Evolutionary conservation across 2,329 filamentous ascomycete species (phyloP).

Genomic region (Monilinia aucupariae): DNA sequence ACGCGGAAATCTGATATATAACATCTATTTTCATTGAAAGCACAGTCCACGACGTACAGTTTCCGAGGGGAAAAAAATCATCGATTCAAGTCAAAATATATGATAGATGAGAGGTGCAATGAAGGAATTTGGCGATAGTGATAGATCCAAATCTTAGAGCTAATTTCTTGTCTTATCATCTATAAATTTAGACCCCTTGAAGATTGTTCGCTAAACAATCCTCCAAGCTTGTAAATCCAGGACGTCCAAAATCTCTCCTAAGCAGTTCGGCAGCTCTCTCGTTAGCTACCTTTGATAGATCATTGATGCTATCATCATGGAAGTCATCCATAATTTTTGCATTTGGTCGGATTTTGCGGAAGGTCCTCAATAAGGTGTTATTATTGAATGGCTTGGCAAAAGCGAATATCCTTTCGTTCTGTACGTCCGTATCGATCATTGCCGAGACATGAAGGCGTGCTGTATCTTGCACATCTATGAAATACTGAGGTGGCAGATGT

Average conservation of each 20-base stretch:
- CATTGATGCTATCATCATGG: slow-evolving; percentile 22
- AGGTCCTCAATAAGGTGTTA: slow-evolving; percentile 22
- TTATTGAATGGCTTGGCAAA: slow-evolving; percentile 28
- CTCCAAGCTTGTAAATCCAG: slow-evolving; percentile 12
- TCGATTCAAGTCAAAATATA: neutral
- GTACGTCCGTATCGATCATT: slow-evolving; percentile 29
- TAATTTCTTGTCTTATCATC: neutral
- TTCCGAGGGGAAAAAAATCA: too few species aligned
- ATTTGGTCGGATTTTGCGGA: slow-evolving; percentile 28
- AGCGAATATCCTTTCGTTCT: slow-evolving; percentile 30
- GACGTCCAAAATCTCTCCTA: slow-evolving; percentile 18
- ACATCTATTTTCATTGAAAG: too few species aligned
- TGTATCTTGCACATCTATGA: slow-evolving; percentile 35
- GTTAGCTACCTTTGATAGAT: slow-evolving; percentile 25
- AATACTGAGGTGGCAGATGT: slow-evolving; percentile 24
- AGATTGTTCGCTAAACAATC: slow-evolving; percentile 14
- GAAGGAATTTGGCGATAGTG: neutral
- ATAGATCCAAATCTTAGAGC: neutral
- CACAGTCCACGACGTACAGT: too few species aligned
- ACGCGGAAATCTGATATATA: too few species aligned
- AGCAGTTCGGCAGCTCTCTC: slow-evolving; percentile 23
- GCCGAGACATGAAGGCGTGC: slow-evolving; percentile 34
- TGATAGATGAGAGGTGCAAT: too few species aligned
- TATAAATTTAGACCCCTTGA: neutral
- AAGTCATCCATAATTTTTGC: slow-evolving; percentile 26